Conservation (phyloP, 352 stramenopile genomes). For the Pythium coloratum region DNA sequence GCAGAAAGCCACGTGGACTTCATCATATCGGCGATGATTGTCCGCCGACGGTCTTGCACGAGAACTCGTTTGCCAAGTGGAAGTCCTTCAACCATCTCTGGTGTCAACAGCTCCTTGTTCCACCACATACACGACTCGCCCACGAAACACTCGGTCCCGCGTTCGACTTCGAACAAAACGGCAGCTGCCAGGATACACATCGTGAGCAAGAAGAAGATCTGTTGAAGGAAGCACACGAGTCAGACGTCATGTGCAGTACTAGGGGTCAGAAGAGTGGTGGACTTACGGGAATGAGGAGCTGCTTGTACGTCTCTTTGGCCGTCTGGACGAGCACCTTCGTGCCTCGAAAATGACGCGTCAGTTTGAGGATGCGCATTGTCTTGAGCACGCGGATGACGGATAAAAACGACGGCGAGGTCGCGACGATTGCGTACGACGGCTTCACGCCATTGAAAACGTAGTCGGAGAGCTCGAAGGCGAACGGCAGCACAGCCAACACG, state of each 20-base stretch:
- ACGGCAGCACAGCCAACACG: slow-evolving; percentile 60
- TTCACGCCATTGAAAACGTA: slow-evolving; percentile 33
- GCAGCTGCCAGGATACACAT: slow-evolving; percentile 63
- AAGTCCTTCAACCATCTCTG: slow-evolving; percentile 34
- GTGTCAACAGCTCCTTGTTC: slow-evolving; percentile 53
- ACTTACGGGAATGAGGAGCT: slow-evolving; percentile 61
- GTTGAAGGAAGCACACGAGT: not conserved
- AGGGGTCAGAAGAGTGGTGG: not conserved
- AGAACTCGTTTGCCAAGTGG: slow-evolving; percentile 60
- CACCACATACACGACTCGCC: slow-evolving; percentile 58
- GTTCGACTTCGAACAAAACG: slow-evolving; percentile 75
- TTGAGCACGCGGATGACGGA: slow-evolving; percentile 71
- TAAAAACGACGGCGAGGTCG: slow-evolving; percentile 60
- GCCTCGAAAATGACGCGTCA: slow-evolving; percentile 66
- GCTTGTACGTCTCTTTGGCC: slow-evolving; percentile 51
- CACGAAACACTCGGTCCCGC: slow-evolving; percentile 65
- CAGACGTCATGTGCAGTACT: not conserved
- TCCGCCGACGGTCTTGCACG: slow-evolving; percentile 50
- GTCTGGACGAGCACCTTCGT: slow-evolving; percentile 67
- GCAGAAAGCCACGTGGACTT: slow-evolving; percentile 72
- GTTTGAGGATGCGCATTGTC: slow-evolving; percentile 73
- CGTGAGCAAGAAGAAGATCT: slow-evolving; percentile 80
- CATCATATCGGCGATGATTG: slow-evolving; percentile 69
- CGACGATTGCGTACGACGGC: slow-evolving; percentile 62
- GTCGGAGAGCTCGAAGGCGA: slow-evolving; percentile 48